Base-by-base conservation (phyloP, 2,329 filamentous ascomycete species). In the Colletotrichum orbiculare region DNA sequence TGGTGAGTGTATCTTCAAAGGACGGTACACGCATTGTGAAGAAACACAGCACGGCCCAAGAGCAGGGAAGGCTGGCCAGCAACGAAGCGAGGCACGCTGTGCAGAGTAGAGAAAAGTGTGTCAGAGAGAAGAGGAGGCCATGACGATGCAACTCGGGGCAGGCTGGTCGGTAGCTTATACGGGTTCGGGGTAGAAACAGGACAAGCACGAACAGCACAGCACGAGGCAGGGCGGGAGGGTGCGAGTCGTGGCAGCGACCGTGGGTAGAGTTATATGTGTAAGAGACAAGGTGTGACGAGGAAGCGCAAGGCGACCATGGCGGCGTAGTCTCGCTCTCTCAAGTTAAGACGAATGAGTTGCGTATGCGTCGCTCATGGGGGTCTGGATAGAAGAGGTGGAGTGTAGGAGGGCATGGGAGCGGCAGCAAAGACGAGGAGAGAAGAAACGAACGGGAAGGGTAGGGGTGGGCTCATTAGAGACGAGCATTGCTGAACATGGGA, bases 21-120 rank as follows among this genome's bases (percentile, higher is more conserved):
- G 67, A 67, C 39, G 67, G 64, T 35, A 68, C 53, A 46, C 67
- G 67, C 67, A 68, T 68, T 15, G 34, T 60, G 67, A 59, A 13
- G 13, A 46, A 35, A 37, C 6, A 35, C 38, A 43, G 42, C 38
- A 43, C 5, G 17, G 37, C 33, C 35, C 43, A 48, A 11, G 12
- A 33, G 45, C 11, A 15, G 25, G 38, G 46, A 33, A 15, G 50
- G 8, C 34, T 13, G 33, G 38, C 38, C 15, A 47, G 33, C 42
- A 33, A 43, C 37, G 11, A 41, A 39, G 34, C 15, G 58, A 52
- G 39, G 25, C 11, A 47, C 15, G 11, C 33, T 48, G 58, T 33
- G 15, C 35, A 48, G n/a, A n/a, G 35, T 17, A 13, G 37, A 12
- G 38, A 25, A 12, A 8, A 53, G 33, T 17, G 37, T 8, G 12